Conservation (phyloP, 2,329 filamentous ascomycete genomes). For the Exophiala sp. region DNA sequence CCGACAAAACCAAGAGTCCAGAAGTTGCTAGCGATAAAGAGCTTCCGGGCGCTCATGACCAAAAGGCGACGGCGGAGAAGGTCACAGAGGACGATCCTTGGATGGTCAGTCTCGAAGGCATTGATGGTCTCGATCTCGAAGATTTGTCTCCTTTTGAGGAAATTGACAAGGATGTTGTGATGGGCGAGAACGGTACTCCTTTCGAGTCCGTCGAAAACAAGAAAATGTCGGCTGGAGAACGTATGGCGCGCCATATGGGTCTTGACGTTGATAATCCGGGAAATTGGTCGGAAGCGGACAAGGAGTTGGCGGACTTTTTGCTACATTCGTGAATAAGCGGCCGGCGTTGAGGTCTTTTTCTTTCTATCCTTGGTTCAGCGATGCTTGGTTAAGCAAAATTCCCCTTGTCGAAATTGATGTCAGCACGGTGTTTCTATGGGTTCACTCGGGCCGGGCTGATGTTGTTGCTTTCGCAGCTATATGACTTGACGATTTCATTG, state of each 20-base stretch:
- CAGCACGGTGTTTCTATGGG: too few species aligned
- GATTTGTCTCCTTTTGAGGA: constrained; percentile 21
- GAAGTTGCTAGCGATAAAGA: constrained; percentile 20
- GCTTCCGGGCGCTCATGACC: constrained; percentile 7
- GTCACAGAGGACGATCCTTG: constrained; percentile 19
- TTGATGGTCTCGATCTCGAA: constrained; percentile 21
- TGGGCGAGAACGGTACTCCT: constrained; percentile 17
- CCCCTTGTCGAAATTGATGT: too few species aligned
- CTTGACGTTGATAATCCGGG: constrained; percentile 20
- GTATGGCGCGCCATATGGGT: constrained; percentile 3
- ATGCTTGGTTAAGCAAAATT: too few species aligned
- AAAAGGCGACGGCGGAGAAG: constrained; percentile 6
- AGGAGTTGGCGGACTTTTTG: constrained; percentile 12
- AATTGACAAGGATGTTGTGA: constrained; percentile 17
- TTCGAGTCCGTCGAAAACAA: constrained; percentile 21
- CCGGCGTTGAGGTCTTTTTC: too few species aligned
- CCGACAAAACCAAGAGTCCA: constrained; percentile 23
- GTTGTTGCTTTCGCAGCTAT: too few species aligned
- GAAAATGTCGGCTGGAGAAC: constrained; percentile 7
- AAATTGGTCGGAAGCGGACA: constrained; percentile 13
- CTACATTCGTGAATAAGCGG: constrained; percentile 1
- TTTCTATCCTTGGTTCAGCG: too few species aligned
- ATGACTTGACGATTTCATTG: too few species aligned
- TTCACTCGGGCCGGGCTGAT: too few species aligned
- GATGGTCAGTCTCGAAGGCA: constrained; percentile 21